Conservation (phyloP, 2,329 filamentous ascomycete species). For the Microcyclospora tardicrescens region DNA sequence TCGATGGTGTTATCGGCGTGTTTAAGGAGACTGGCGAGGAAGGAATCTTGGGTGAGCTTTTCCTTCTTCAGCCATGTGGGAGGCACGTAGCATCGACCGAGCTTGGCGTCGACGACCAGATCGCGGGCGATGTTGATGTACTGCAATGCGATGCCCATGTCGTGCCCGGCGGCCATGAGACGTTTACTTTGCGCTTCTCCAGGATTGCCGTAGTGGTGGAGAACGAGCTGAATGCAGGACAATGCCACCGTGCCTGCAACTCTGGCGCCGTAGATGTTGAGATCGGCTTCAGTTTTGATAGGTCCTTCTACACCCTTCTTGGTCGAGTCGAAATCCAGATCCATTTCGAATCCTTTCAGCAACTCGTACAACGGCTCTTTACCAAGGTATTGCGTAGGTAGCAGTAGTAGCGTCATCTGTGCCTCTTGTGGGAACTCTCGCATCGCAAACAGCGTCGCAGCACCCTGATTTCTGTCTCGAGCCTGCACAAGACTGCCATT, state of each 20-base stretch:
- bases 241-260: conserved; percentile 63
- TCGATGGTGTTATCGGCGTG: conserved; percentile 1
- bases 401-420: conserved; percentile 43
- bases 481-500: conserved; percentile 16
- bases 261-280: conserved; percentile 51
- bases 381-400: conserved; percentile 46
- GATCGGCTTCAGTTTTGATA: conserved; percentile 44
- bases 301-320: conserved; percentile 26
- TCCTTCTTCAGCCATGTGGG: conserved; percentile 48
- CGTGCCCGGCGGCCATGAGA: conserved; percentile 44
- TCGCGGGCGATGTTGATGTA: conserved; percentile 68
- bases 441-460: conserved; percentile 28
- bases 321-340: conserved; percentile 41
- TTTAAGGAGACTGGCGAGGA: conserved; percentile 32
- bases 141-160: conserved; percentile 64
- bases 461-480: conserved; percentile 18
- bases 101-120: conserved; percentile 52
- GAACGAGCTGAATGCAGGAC: conserved; percentile 53
- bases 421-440: conserved; percentile 40
- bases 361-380: conserved; percentile 49
- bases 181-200: conserved; percentile 20
- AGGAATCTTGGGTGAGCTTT: conserved; percentile 40
- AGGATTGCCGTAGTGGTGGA: conserved; percentile 37
- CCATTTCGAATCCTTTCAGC: conserved; percentile 55
- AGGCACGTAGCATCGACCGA: conserved; percentile 57